These are phyloP conservation scores for Zychaea mexicana DNA, from an alignment of 371 early-diverging fungal genomes.

Conservation along the genomic window DNA sequence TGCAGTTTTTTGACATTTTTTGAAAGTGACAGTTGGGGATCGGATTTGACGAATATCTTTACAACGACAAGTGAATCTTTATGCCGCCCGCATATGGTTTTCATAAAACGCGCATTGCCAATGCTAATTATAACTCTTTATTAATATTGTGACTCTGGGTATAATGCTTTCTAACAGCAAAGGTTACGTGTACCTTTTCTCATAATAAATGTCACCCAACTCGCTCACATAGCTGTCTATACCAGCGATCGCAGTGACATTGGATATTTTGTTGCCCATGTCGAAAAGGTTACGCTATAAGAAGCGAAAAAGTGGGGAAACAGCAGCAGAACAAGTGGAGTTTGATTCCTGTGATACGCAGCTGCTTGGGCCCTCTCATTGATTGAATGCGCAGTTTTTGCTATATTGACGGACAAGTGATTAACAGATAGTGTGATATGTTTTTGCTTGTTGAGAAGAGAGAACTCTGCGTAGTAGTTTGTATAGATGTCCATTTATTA, in stretches of 20 bases:
- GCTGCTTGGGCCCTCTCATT: too few relatives aligned
- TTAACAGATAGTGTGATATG: too few relatives aligned
- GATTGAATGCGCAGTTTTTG: too few relatives aligned
- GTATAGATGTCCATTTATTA: too few relatives aligned
- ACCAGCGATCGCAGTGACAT: conserved; percentile 66
- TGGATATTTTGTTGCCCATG: conserved; percentile 75
- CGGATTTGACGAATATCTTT: conserved; percentile 91
- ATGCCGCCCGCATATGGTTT: conserved; percentile 84
- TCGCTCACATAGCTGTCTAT: conserved; percentile 74
- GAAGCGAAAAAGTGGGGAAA: too few relatives aligned
- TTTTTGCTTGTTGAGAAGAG: too few relatives aligned
- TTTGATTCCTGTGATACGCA: too few relatives aligned
- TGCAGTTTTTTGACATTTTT: conserved; percentile 61
- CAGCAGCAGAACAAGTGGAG: too few relatives aligned
- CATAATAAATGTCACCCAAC: conserved; percentile 73
- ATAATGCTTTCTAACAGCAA: too few relatives aligned
- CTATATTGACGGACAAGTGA: too few relatives aligned
- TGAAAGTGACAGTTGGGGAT: conserved; percentile 62
- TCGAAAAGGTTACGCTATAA: too few relatives aligned
- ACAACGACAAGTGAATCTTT: conserved; percentile 82
- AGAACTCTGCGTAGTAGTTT: too few relatives aligned
- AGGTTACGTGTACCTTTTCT: conserved; percentile 71
- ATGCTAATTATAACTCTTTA: conserved; percentile 51
- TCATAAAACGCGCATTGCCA: conserved; percentile 92
- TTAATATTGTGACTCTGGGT: neutral